Conservation (phyloP, 2,329 filamentous ascomycete species). For the Rutstroemia sp. region DNA sequence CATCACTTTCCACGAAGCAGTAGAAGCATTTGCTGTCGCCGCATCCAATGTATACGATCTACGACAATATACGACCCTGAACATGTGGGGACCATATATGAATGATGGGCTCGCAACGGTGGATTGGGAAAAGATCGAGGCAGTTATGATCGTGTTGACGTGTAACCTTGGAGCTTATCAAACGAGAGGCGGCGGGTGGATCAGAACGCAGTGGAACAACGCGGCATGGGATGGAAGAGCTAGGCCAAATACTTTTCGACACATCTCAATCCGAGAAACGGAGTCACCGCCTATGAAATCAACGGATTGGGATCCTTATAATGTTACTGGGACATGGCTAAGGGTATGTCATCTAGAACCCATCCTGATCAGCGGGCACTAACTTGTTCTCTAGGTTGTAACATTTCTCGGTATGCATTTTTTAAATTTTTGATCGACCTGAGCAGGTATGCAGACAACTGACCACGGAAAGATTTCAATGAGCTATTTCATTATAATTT, state of each 20-base stretch:
- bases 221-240: conserved; percentile 3
- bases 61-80: conserved; percentile 54
- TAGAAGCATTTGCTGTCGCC: conserved; percentile 49
- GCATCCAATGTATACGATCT: conserved; percentile 67
- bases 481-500: conserved; percentile 72
- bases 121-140: conserved; percentile 77
- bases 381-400: conserved; percentile 30
- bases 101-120: conserved; percentile 53
- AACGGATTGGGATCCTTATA: conserved; percentile 23
- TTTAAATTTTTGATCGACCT: conserved; percentile 15
- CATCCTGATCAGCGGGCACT: conserved; percentile 5
- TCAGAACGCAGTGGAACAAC: conserved; percentile 6
- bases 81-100: conserved; percentile 65
- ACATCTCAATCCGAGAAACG: not conserved
- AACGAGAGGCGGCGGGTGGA: not conserved
- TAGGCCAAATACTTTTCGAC: conserved; percentile 8
- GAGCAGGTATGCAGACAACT: not conserved
- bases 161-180: not conserved
- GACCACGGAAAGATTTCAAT: conserved; percentile 47
- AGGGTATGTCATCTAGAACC: conserved; percentile 39
- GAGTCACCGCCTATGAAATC: not conserved
- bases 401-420: conserved; percentile 35
- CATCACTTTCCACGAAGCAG: conserved; percentile 29
- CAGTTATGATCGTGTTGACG: conserved; percentile 50
- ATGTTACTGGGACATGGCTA: conserved; percentile 63